phyloP scores from a whole-genome alignment of 1,284 basidiomycete genomes.

The Irpex lacteus region DNA sequence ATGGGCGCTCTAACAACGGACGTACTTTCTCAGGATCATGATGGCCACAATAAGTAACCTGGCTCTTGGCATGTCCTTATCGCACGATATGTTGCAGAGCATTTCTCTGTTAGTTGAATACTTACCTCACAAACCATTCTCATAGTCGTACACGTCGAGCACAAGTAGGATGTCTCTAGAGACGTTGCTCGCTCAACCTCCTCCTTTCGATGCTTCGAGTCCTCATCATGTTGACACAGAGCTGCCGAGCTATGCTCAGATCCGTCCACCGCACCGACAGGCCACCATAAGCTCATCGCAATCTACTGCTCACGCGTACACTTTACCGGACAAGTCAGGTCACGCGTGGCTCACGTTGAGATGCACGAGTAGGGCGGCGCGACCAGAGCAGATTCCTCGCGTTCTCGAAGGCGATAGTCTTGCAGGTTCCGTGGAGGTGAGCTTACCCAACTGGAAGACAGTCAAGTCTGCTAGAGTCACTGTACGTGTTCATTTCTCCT shows the following conservation, averaged over 20 bases:
- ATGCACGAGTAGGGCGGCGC: conserved; percentile 18
- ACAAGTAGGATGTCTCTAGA: neutral
- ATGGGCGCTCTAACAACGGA: no score
- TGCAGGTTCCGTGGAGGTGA: conserved; percentile 42
- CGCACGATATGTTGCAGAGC: no score
- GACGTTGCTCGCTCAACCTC: neutral
- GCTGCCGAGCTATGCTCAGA: neutral
- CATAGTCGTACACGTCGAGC: no score
- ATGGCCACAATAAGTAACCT: no score
- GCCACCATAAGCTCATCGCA: neutral
- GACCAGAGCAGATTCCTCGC: conserved; percentile 29
- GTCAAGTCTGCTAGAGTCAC: conserved; percentile 36
- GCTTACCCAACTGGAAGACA: conserved; percentile 43
- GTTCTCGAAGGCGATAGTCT: conserved; percentile 47
- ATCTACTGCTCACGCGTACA: neutral
- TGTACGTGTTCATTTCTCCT: neutral
- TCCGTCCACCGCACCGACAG: neutral
- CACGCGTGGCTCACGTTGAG: conserved; percentile 20
- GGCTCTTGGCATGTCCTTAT: no score
- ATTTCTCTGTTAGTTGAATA: no score
- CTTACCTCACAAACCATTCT: no score
- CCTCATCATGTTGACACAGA: neutral
- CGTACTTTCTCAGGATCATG: no score
- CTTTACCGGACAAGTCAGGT: neutral
- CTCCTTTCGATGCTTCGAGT: neutral